A percentile compares a stretch with the other conserved stretches of the same genome.
These are phyloP conservation scores for Ciborinia camelliae DNA, from an alignment of 2,329 filamentous ascomycete genomes.

Conservation along the genomic window DNA sequence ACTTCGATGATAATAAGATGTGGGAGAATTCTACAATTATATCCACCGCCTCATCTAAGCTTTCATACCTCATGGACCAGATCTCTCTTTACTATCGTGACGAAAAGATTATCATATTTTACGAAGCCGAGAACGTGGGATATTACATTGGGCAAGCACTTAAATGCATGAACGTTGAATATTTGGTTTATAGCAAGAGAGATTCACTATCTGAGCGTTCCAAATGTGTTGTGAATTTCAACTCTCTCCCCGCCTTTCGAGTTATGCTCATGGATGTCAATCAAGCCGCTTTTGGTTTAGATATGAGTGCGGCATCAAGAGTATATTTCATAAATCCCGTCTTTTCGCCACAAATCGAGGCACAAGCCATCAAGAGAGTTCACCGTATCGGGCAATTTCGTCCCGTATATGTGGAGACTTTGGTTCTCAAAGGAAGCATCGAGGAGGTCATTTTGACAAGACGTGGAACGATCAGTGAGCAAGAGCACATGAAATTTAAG, in stretches of 20 bases:
- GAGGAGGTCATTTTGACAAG: constrained; percentile 69
- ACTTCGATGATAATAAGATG: not conserved
- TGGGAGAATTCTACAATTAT: constrained; percentile 41
- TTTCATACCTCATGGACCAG: constrained; percentile 77
- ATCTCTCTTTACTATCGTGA: constrained; percentile 63
- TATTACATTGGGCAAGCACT: constrained; percentile 82
- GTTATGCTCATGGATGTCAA: constrained; percentile 89
- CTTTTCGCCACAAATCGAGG: constrained; percentile 78
- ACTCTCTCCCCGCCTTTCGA: constrained; percentile 44
- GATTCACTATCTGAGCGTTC: constrained; percentile 60
- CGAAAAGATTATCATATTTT: constrained; percentile 91
- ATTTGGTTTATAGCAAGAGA: constrained; percentile 65
- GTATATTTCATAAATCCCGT: constrained; percentile 90
- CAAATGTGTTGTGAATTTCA: constrained; percentile 77
- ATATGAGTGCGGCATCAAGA: constrained; percentile 76
- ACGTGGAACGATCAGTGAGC: constrained; percentile 35
- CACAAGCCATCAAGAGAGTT: constrained; percentile 86
- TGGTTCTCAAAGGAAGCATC: constrained; percentile 75
- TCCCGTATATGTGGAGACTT: constrained; percentile 78
- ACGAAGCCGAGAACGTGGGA: constrained; percentile 81
- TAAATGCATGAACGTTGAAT: constrained; percentile 63
- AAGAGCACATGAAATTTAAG: constrained; percentile 55
- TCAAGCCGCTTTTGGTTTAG: constrained; percentile 83
- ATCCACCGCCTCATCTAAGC: constrained; percentile 82
- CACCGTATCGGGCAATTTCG: constrained; percentile 81